Base-by-base conservation (phyloP, 2,329 filamentous ascomycete genomes). In the Fusarium subglutinans region DNA sequence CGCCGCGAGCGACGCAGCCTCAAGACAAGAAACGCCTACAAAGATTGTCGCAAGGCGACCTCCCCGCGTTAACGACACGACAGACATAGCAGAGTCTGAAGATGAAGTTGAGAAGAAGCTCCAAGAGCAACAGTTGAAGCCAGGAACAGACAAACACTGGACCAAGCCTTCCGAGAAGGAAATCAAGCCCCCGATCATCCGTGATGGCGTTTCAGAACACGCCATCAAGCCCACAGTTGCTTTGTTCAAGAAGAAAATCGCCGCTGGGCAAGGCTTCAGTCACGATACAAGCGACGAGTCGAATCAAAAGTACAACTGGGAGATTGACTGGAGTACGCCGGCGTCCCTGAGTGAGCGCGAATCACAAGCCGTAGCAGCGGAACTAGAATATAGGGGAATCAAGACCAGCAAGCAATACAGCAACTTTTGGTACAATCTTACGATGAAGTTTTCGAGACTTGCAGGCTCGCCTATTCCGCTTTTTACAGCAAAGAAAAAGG, bases 361-460 rank as follows among this genome's bases (percentile, higher is more conserved):
- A 24, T 63, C 63, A 26, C 43, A 47, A 20, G 74, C 69, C 26
- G 48, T 75, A 22, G 62, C 65, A 43, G 58, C 66, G 17, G 74
- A 78, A 48, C 56, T 77, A 18, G n/a, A 51, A 18, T 54, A 63
- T 40, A 74, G 67, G 15, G 72, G 69, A 14, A 65, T 75, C 61
- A 68, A 65, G 43, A 64, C 63, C 17, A 67, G 62, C 28, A 58
- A 6, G 14, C 75, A 76, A 45, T 70, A 71, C 55, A 59, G 43
- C 44, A 77, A 74, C 53, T 77, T 79, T 53, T 78, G 76, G 76
- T 76, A 77, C 65, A 76, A 78, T 35, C 64, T 79, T 28, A 76
- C 58, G 9, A 77, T 76, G 69, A 69, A 64, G 45, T 64, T 76
- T 37, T 77, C 77, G 9, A 59, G 37, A 14, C 51, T 72, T 30